phyloP scores from a whole-genome alignment of 148 eudicot genomes.

The Mesembryanthemum crystallinum region DNA sequence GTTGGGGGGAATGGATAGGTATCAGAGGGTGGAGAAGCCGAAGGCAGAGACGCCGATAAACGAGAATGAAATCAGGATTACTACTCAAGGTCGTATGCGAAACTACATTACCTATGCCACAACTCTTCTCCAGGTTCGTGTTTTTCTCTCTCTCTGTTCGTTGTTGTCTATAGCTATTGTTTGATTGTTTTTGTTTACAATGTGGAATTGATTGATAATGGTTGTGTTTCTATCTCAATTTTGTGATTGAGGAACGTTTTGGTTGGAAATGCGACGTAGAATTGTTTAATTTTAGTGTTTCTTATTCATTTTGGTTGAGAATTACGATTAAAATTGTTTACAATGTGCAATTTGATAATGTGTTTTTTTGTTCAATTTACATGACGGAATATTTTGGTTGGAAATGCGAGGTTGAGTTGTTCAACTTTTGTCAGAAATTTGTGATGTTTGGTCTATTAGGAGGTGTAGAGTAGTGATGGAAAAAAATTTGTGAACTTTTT shows the following conservation, averaged over 20 bases:
- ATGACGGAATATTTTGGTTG: neutral
- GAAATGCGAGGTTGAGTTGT: neutral
- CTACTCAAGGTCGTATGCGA: constrained; percentile 50
- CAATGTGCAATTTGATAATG: too few species aligned
- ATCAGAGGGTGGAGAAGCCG: constrained; percentile 45
- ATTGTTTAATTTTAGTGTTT: too few species aligned
- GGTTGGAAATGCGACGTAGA: neutral
- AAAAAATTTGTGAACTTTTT: too few species aligned
- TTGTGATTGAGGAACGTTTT: neutral
- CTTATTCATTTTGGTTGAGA: too few species aligned
- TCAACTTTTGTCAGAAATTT: too few species aligned
- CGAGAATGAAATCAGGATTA: constrained; percentile 48
- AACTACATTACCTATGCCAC: constrained; percentile 51
- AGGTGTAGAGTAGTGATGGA: neutral
- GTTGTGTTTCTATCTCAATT: neutral
- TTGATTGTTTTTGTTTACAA: neutral
- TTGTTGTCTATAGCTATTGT: neutral
- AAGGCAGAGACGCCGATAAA: constrained; percentile 34
- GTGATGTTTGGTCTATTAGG: neutral
- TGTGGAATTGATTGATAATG: neutral
- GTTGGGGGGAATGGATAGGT: constrained; percentile 41
- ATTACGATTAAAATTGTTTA: too few species aligned
- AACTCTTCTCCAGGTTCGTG: constrained; percentile 41
- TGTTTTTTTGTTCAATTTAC: too few species aligned
- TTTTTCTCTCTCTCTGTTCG: neutral